Evolutionary conservation across 805 yeast species (phyloP).

Genomic region (Candida verbasci): DNA sequence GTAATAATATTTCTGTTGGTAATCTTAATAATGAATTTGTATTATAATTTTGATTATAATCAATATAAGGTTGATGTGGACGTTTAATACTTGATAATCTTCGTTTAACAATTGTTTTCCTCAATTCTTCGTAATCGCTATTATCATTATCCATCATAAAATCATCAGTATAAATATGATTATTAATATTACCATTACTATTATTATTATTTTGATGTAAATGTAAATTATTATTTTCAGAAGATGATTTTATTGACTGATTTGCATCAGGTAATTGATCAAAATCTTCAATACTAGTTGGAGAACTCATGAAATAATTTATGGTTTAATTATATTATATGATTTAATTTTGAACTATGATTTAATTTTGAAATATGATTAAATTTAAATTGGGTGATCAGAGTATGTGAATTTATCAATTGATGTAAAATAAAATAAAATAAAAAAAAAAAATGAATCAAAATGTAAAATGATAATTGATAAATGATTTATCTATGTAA

Average conservation of each 20-base stretch:
- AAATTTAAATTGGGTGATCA: no score
- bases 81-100: slow-evolving; percentile 15
- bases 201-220: neutral
- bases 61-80: slow-evolving; percentile 4
- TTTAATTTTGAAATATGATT: no score
- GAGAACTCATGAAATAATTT: slow-evolving; percentile 14
- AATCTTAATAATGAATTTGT: slow-evolving; percentile 38
- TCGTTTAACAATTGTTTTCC: slow-evolving; percentile 26
- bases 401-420: no score
- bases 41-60: slow-evolving; percentile 6
- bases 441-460: no score
- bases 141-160: slow-evolving; percentile 31
- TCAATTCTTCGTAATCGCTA: slow-evolving; percentile 30
- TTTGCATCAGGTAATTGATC: slow-evolving; percentile 7
- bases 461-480: no score
- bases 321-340: no score
- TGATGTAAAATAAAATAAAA: no score
- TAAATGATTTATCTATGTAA: no score
- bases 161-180: slow-evolving; percentile 10
- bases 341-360: no score
- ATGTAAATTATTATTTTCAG: neutral
- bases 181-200: neutral
- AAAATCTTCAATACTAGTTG: slow-evolving; percentile 15
- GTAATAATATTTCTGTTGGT: slow-evolving; percentile 59
- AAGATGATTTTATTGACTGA: neutral